phyloP scores from a whole-genome alignment of 148 eudicot species.

The Fagopyrum tataricum region DNA sequence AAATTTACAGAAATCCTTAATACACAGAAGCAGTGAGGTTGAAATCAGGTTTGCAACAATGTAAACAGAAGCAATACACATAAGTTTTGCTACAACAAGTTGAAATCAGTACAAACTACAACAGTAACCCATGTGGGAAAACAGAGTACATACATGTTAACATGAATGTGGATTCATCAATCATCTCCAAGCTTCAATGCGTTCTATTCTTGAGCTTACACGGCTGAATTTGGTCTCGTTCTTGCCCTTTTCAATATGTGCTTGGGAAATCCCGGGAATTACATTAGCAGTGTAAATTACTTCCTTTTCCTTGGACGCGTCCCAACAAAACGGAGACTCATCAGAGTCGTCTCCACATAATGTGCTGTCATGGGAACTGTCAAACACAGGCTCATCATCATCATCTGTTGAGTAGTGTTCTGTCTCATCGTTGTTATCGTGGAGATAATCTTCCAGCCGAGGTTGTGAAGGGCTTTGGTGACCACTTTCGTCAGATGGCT shows the following conservation, averaged over 20 bases:
- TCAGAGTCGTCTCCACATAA: conserved; percentile 33
- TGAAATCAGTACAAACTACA: not conserved
- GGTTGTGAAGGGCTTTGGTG: conserved; percentile 53
- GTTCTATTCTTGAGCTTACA: conserved; percentile 41
- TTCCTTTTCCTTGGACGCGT: conserved; percentile 21
- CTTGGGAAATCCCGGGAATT: conserved; percentile 12
- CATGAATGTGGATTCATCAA: not conserved
- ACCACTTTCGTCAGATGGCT: conserved; percentile 60
- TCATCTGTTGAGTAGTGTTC: conserved; percentile 32
- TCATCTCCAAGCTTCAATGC: conserved; percentile 72
- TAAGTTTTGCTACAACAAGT: conserved; percentile 7
- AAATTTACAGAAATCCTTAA: conserved; percentile 5
- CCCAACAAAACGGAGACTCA: conserved; percentile 35
- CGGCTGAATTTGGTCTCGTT: conserved; percentile 48
- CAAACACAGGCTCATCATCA: conserved; percentile 41
- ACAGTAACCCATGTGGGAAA: not conserved
- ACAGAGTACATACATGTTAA: not conserved
- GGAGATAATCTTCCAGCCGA: conserved; percentile 7
- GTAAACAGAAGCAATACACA: not conserved
- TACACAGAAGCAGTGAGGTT: not conserved
- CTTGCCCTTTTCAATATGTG: conserved; percentile 32
- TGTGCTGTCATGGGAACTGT: conserved; percentile 33
- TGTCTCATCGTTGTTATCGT: conserved; percentile 29
- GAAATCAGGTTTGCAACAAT: not conserved
- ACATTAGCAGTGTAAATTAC: conserved; percentile 4